These are phyloP conservation scores for Phialophora tarda DNA, from an alignment of 2,329 filamentous ascomycete species.

Conservation along the genomic window DNA sequence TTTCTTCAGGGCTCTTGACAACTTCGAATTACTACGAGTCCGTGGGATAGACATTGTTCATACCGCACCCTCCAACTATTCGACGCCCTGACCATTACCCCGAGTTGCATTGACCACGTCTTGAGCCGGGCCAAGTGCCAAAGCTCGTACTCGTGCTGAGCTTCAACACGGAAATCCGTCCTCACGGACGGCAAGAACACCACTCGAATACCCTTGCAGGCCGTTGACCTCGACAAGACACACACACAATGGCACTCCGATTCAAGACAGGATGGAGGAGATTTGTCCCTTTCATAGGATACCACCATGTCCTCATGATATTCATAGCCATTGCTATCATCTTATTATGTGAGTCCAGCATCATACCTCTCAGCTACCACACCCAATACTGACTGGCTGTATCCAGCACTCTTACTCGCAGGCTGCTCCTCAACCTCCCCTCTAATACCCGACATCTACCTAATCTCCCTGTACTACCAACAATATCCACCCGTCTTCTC, in stretches of 20 bases:
- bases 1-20: constrained; percentile 4
- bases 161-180: constrained; percentile 31
- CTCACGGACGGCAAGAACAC: constrained; percentile 33
- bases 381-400: constrained; percentile 7
- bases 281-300: constrained; percentile 67
- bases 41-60: not conserved
- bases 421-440: constrained; percentile 97
- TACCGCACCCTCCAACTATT: not conserved
- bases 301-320: constrained; percentile 94
- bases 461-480: constrained; percentile 97
- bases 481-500: constrained; percentile 80
- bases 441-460: constrained; percentile 92
- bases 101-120: constrained; percentile 21
- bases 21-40: not conserved
- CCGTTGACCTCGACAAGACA: constrained; percentile 8
- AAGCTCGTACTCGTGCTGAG: constrained; percentile 32
- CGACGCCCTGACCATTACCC: constrained; percentile 1
- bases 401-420: constrained; percentile 81
- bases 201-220: constrained; percentile 1
- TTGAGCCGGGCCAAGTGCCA: constrained; percentile 25
- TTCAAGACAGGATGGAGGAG: constrained; percentile 48
- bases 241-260: constrained; percentile 34
- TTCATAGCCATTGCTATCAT: constrained; percentile 93
- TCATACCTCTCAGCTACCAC: not conserved
- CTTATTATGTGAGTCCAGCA: constrained; percentile 75